A percentile compares a stretch with the other conserved stretches of the same genome.
phyloP scores from a whole-genome alignment of 2,329 filamentous ascomycete genomes.

The Sporothrix schenckii region DNA sequence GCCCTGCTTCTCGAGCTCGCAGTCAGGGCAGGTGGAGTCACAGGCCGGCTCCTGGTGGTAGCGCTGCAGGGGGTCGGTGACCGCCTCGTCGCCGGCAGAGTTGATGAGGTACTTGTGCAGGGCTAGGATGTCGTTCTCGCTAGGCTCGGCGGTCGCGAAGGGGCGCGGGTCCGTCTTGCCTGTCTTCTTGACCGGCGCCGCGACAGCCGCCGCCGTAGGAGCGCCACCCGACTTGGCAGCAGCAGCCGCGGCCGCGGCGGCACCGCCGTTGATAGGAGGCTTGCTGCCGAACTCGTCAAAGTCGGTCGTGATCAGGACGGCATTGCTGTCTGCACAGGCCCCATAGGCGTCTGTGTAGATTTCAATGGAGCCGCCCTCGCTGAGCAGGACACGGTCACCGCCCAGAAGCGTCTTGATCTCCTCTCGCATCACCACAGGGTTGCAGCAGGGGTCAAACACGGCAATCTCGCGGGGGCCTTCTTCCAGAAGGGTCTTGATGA shows the following conservation, averaged over 20 bases:
- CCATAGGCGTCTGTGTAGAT: slow-evolving; percentile 55
- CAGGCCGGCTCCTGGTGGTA: slow-evolving; percentile 53
- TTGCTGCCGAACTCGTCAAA: slow-evolving; percentile 57
- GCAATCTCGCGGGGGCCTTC: slow-evolving; percentile 66
- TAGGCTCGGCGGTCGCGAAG: slow-evolving; percentile 45
- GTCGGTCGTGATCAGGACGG: slow-evolving; percentile 59
- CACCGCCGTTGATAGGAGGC: slow-evolving; percentile 36
- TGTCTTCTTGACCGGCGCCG: slow-evolving; percentile 36
- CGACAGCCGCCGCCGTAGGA: background rate
- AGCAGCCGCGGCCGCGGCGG: slow-evolving; percentile 33
- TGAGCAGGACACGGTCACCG: slow-evolving; percentile 40
- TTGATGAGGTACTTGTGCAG: slow-evolving; percentile 54
- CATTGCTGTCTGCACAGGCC: slow-evolving; percentile 54
- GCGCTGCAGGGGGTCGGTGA: slow-evolving; percentile 51
- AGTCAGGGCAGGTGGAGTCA: slow-evolving; percentile 54
- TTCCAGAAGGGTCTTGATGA: slow-evolving; percentile 66
- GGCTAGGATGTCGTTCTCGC: slow-evolving; percentile 52
- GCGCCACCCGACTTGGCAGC: slow-evolving; percentile 36
- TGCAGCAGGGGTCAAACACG: slow-evolving; percentile 69
- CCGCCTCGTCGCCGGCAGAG: slow-evolving; percentile 39
- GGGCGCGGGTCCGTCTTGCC: slow-evolving; percentile 53
- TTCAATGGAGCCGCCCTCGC: slow-evolving; percentile 50
- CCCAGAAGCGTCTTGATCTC: slow-evolving; percentile 55
- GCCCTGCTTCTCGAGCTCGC: slow-evolving; percentile 42
- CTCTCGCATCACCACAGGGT: slow-evolving; percentile 53